Conservation (phyloP, 768 basidiomycete genomes). For the Flagelloscypha sp. region DNA sequence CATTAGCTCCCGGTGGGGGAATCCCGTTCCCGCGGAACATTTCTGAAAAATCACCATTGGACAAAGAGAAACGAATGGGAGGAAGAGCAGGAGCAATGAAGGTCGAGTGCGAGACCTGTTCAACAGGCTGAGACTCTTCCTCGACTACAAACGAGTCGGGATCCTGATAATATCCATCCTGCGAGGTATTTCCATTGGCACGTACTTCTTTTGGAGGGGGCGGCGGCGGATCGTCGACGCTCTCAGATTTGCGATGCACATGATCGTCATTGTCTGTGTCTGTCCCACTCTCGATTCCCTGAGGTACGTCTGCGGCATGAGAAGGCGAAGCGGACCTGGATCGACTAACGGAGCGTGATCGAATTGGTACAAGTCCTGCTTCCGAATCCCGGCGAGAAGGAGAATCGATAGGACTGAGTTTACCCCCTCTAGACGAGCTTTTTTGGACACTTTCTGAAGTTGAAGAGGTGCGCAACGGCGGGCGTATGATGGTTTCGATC, state of each 20-base stretch:
- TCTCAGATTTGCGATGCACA: conserved; percentile 15
- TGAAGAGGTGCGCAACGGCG: conserved; percentile 12
- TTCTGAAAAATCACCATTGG: conserved; percentile 73
- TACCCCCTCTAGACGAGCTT: conserved; percentile 30
- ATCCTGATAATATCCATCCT: conserved; percentile 12
- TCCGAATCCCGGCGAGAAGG: too few relatives aligned
- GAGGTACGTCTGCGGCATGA: conserved; percentile 63
- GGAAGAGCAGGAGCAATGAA: conserved; percentile 84
- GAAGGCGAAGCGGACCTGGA: conserved; percentile 52
- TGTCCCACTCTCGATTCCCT: conserved; percentile 63
- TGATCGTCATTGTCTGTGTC: conserved; percentile 60
- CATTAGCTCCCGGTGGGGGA: too few relatives aligned
- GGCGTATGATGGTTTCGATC: conserved; percentile 17
- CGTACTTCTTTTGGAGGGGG: conserved; percentile 5
- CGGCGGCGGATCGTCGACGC: conserved; percentile 13
- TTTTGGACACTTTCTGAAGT: conserved; percentile 24
- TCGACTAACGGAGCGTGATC: conserved; percentile 25
- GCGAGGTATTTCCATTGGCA: neutral
- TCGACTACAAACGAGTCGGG: conserved; percentile 19
- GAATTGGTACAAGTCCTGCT: conserved; percentile 11
- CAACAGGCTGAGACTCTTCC: conserved; percentile 55
- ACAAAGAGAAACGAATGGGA: conserved; percentile 87
- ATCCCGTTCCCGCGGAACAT: conserved; percentile 55
- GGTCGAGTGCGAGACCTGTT: conserved; percentile 61
- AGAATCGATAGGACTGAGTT: conserved; percentile 44